These are phyloP conservation scores for Adenanthera pavonina DNA, from an alignment of 306 rosid genomes.

Conservation along the genomic window DNA sequence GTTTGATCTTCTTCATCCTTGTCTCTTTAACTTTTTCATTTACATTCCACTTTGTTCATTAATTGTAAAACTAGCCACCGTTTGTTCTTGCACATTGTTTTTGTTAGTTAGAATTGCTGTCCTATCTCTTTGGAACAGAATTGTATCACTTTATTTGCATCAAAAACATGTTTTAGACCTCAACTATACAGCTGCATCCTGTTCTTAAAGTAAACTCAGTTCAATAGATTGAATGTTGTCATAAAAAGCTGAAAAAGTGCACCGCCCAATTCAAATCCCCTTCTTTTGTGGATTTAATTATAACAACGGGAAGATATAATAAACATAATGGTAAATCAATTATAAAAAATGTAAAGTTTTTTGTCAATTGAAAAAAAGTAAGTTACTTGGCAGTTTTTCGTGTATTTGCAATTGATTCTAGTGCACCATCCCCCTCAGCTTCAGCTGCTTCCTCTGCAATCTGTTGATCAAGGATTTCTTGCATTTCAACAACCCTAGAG, in stretches of 20 bases:
- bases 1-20: too few relatives aligned
- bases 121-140: neutral
- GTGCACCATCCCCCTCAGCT: conserved; percentile 88
- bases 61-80: neutral
- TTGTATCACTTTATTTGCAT: neutral
- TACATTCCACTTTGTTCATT: neutral
- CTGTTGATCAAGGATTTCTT: conserved; percentile 95
- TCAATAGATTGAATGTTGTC: neutral
- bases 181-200: neutral
- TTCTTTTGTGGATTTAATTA: neutral
- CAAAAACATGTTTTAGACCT: neutral
- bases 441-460: conserved; percentile 98
- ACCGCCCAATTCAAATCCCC: neutral
- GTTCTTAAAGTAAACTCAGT: neutral
- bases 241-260: neutral
- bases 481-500: conserved; percentile 95
- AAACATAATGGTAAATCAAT: conserved; percentile 35
- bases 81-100: neutral
- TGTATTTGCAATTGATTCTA: conserved; percentile 78
- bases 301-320: conserved; percentile 13
- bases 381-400: conserved; percentile 68
- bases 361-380: neutral
- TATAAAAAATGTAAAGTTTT: conserved; percentile 34
- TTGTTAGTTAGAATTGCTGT: neutral
- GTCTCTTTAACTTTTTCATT: too few relatives aligned